These are phyloP conservation scores for Biscutella auriculata DNA, from an alignment of 441 rosid species.

Conservation along the genomic window DNA sequence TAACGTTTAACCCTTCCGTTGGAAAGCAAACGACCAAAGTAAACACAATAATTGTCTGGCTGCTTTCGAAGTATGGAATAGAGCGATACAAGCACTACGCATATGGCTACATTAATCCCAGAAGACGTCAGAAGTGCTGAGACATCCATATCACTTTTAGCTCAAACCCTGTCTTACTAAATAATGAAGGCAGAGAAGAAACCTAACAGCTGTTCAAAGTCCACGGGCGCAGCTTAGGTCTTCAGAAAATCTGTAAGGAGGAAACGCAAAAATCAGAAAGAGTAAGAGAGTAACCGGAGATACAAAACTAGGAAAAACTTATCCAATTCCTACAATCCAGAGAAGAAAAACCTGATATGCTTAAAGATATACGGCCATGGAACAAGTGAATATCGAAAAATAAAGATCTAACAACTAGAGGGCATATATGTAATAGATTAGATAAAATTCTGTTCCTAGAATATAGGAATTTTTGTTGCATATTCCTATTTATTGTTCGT, in stretches of 20 bases:
- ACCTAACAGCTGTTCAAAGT: slow-evolving; percentile 8
- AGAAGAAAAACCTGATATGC: background rate
- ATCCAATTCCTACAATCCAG: background rate
- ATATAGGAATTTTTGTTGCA: too few species aligned
- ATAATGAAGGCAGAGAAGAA: slow-evolving; percentile 8
- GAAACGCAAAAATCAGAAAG: background rate
- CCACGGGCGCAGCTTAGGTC: background rate
- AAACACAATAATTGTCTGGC: slow-evolving; percentile 60
- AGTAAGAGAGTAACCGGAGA: background rate
- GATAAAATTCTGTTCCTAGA: too few species aligned
- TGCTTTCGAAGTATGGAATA: slow-evolving; percentile 82
- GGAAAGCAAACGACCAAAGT: slow-evolving; percentile 61
- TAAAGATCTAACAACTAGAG: background rate
- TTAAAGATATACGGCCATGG: background rate
- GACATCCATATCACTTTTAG: slow-evolving; percentile 45
- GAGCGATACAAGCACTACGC: slow-evolving; percentile 47
- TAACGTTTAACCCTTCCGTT: slow-evolving; percentile 18
- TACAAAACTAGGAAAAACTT: background rate
- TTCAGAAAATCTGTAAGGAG: background rate
- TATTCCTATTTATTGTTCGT: too few species aligned
- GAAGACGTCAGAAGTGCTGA: slow-evolving; percentile 68
- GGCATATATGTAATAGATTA: too few species aligned
- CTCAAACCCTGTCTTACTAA: slow-evolving; percentile 19
- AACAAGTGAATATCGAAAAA: background rate
- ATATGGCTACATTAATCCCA: slow-evolving; percentile 64